Conservation (phyloP, 2,329 filamentous ascomycete species). For the Colletotrichum ledebouriae region DNA sequence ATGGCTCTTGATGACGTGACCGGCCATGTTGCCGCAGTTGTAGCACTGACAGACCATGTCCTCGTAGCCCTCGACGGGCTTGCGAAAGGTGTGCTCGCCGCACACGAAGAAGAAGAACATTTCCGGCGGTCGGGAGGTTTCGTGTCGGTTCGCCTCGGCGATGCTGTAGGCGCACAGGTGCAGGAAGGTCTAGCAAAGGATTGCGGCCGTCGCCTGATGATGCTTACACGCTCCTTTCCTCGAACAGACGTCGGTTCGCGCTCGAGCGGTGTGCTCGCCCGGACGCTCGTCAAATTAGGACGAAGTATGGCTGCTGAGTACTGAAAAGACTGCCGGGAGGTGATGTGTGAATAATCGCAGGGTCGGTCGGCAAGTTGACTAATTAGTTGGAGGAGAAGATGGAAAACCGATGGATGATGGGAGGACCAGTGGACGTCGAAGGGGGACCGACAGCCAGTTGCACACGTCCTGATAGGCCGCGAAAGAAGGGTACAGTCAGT, state of each 20-base stretch:
- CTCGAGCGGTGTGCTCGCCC: neutral
- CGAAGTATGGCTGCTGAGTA: neutral
- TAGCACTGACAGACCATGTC: slow-evolving; percentile 73
- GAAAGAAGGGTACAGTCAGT: neutral
- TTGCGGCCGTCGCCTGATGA: slow-evolving; percentile 2
- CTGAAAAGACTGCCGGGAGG: neutral
- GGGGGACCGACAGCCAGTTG: neutral
- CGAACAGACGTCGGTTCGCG: slow-evolving; percentile 9
- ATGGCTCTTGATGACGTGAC: slow-evolving; percentile 71
- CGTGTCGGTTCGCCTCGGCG: neutral
- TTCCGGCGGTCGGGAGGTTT: slow-evolving; percentile 24
- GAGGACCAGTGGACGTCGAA: slow-evolving; percentile 23
- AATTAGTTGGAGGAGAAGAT: neutral
- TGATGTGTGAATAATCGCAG: neutral
- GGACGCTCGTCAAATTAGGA: too few species aligned
- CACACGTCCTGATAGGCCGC: slow-evolving; percentile 2
- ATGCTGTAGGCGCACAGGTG: slow-evolving; percentile 28
- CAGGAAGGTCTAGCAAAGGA: slow-evolving; percentile 3
- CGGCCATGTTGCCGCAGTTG: slow-evolving; percentile 76
- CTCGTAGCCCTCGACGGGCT: slow-evolving; percentile 72
- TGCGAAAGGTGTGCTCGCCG: slow-evolving; percentile 72
- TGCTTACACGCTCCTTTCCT: neutral
- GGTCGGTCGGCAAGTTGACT: neutral
- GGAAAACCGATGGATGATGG: slow-evolving; percentile 7
- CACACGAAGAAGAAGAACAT: slow-evolving; percentile 76